Conservation (phyloP, 2,329 filamentous ascomycete genomes). For the Alternaria consortialis region DNA sequence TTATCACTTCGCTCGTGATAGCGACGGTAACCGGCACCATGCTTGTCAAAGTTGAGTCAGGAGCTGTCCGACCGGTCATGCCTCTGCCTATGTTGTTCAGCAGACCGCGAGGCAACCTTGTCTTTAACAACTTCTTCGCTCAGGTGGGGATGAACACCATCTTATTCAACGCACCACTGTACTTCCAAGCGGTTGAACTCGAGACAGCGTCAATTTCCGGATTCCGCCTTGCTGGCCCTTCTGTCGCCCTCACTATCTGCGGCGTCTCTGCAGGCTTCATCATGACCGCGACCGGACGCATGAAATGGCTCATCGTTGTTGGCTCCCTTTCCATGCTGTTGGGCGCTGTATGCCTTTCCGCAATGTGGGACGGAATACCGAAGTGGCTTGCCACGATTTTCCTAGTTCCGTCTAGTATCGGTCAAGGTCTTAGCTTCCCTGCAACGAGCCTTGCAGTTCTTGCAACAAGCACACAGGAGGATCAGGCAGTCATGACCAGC, state of each 20-base stretch:
- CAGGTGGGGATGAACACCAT: conserved; percentile 63
- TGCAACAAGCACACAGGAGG: conserved; percentile 54
- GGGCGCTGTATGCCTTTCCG: conserved; percentile 47
- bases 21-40: conserved; percentile 53
- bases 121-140: conserved; percentile 63
- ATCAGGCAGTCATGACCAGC: conserved; percentile 64
- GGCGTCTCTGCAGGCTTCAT: conserved; percentile 55
- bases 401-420: conserved; percentile 52
- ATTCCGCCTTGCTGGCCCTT: conserved; percentile 73
- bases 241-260: conserved; percentile 57
- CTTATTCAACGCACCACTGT: conserved; percentile 76
- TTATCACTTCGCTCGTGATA: conserved; percentile 57
- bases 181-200: conserved; percentile 62
- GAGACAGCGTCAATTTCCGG: conserved; percentile 75
- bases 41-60: conserved; percentile 53
- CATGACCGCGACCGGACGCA: conserved; percentile 55
- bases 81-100: conserved; percentile 59
- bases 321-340: conserved; percentile 51
- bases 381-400: conserved; percentile 54
- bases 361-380: conserved; percentile 52
- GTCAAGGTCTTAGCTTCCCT: conserved; percentile 55
- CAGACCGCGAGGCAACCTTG: conserved; percentile 58
- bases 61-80: conserved; percentile 57
- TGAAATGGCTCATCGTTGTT: conserved; percentile 53
- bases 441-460: conserved; percentile 54